Conservation (phyloP, 1,139 yeast genomes). For the Geotrichum klebahnii region DNA sequence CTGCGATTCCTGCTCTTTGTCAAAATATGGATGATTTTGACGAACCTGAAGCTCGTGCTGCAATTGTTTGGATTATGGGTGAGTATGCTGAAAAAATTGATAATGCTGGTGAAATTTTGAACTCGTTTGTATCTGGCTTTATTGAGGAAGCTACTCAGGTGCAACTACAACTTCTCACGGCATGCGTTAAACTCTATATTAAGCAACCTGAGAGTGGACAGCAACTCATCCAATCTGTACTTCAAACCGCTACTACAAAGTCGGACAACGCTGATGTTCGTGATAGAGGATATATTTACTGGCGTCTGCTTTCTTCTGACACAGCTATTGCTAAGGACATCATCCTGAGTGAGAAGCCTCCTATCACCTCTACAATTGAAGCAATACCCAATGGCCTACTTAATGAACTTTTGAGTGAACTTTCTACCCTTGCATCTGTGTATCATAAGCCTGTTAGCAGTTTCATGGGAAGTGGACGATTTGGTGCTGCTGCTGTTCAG, state of each 20-base stretch:
- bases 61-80: conserved; percentile 87
- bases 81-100: conserved; percentile 79
- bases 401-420: conserved; percentile 64
- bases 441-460: conserved; percentile 78
- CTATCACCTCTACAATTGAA: conserved; percentile 67
- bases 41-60: conserved; percentile 60
- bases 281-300: conserved; percentile 89
- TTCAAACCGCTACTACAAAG: conserved; percentile 73
- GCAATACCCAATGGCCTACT: conserved; percentile 64
- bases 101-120: conserved; percentile 44
- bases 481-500: conserved; percentile 45
- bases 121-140: conserved; percentile 57
- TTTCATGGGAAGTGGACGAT: conserved; percentile 51
- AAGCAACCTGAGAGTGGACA: conserved; percentile 46
- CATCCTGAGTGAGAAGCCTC: conserved; percentile 61
- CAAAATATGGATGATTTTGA: conserved; percentile 56
- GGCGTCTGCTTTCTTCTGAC: conserved; percentile 81
- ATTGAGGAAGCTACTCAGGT: conserved; percentile 68
- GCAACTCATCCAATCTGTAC: conserved; percentile 60
- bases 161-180: conserved; percentile 71
- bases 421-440: conserved; percentile 83
- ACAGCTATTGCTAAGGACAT: conserved; percentile 48
- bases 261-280: conserved; percentile 89
- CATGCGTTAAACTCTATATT: conserved; percentile 72
- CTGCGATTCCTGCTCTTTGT: conserved; percentile 66